phyloP scores from a whole-genome alignment of 208 protist species.

The Leishmania tropica region DNA sequence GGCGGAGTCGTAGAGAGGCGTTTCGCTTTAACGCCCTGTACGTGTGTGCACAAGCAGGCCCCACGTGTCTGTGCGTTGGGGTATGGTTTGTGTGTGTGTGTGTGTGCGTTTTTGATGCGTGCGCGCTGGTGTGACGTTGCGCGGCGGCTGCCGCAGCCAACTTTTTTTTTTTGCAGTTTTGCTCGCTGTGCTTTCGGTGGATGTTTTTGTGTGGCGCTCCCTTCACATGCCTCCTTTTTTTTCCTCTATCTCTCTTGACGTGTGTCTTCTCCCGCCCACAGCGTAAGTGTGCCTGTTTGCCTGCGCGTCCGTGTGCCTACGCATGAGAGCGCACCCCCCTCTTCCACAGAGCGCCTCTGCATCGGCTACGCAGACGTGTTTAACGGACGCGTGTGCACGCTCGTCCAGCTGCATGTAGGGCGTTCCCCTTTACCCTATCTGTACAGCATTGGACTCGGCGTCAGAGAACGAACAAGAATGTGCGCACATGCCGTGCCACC shows the following conservation, averaged over 20 bases:
- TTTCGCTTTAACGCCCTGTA: neutral
- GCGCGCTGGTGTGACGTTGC: neutral
- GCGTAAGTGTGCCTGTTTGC: neutral
- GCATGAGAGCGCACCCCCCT: neutral
- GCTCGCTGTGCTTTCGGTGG: too few species aligned
- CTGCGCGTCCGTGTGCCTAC: neutral
- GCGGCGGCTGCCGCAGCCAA: neutral
- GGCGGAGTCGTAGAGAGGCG: slow-evolving; percentile 47
- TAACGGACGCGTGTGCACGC: too few species aligned
- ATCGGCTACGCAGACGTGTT: too few species aligned
- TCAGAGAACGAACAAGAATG: too few species aligned
- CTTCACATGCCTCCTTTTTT: neutral
- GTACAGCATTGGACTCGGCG: too few species aligned
- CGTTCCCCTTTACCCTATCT: too few species aligned
- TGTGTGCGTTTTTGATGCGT: neutral
- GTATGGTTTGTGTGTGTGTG: neutral
- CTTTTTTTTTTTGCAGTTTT: neutral
- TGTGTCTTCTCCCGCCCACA: neutral
- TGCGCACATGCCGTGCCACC: too few species aligned
- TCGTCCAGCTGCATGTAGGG: too few species aligned
- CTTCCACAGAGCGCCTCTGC: too few species aligned
- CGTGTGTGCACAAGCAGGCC: neutral
- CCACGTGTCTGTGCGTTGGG: neutral
- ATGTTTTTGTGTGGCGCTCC: neutral
- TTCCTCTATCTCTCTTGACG: neutral